Base-by-base conservation (phyloP, 768 basidiomycete species). In the Trametes cinnabarina region DNA sequence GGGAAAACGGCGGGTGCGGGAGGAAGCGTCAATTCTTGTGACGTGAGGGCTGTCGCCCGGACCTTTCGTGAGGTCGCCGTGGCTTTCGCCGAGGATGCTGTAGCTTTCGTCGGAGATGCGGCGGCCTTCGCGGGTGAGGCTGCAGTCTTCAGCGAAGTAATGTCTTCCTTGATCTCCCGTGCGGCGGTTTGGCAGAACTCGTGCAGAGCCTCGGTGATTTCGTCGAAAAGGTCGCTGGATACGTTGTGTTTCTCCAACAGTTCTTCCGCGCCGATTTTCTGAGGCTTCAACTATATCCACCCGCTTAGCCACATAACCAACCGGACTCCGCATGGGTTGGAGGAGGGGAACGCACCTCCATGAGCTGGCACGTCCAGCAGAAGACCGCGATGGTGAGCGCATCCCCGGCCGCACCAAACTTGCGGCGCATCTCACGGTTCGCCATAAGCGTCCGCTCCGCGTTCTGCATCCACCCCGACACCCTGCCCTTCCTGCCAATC, bases 301-400 rank as follows among this genome's bases (percentile, higher is more conserved):
- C 0, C 34, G 3, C 43, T 53, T 44, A 26, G 23, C 42, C 23
- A 11, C 43, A 6, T 2, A 9, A 7, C 10, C 1, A 5, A 12
- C 39, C 15, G 5, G 30, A 8, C 19, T 14, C 22, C 50, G 14
- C 1, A 22, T 1, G 32, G n/a, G 28, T 5, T 2, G 26, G 11
- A 46, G 8, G 7, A 26, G 46, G 32, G 1, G 6, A 2, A 57
- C 62, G 40, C 30, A 65, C 64, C 57, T 28, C 43, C 54, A 65
- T 54, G n/a, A 66, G 48, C 17, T 55, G 43, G 25, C 62, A 65
- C 3, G 60, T 58, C 71, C 71, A 72, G 17, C 64, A 58, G 37
- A 71, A 69, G 8, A 72, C 65, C 12, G 63, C 61, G 26, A 66
- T 35, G 8, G 57, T 64, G 20, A 69, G 37, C n/a, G 57, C 53